These are phyloP conservation scores for Digitaria exilis DNA, from an alignment of 202 grass and related monocot species.

Conservation along the genomic window DNA sequence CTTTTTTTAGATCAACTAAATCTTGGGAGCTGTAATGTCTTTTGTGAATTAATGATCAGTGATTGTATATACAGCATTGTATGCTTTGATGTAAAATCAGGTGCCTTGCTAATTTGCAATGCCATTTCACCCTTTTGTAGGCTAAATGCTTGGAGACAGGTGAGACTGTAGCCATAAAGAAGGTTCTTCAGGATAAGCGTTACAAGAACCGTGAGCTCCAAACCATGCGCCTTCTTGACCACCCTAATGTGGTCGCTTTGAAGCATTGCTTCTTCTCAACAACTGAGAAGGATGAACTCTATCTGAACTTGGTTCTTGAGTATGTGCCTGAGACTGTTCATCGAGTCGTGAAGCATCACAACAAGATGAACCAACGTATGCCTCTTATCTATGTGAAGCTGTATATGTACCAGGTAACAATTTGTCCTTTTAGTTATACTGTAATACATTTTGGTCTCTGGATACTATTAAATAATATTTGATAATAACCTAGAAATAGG, in stretches of 20 bases:
- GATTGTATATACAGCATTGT: background rate
- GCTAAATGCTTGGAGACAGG: slow-evolving; percentile 93
- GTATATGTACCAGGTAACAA: slow-evolving; percentile 90
- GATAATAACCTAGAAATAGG: background rate
- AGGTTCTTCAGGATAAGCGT: slow-evolving; percentile 98
- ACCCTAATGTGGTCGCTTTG: slow-evolving; percentile 89
- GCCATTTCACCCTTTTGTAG: slow-evolving; percentile 32
- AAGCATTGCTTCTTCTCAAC: slow-evolving; percentile 99
- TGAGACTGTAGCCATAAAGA: slow-evolving; percentile 96
- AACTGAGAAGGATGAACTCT: slow-evolving; percentile 97
- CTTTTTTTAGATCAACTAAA: too few relatives aligned
- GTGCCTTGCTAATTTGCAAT: slow-evolving; percentile 4
- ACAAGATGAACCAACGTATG: slow-evolving; percentile 97
- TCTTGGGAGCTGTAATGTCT: too few relatives aligned
- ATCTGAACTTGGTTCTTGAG: slow-evolving; percentile 90
- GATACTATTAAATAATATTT: background rate
- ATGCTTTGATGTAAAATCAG: background rate
- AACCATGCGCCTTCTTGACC: slow-evolving; percentile 94
- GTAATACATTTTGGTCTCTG: too few relatives aligned
- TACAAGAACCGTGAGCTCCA: slow-evolving; percentile 98
- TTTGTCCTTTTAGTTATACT: background rate
- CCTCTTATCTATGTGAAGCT: slow-evolving; percentile 95
- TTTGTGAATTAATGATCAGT: too few relatives aligned
- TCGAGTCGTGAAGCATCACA: slow-evolving; percentile 94
- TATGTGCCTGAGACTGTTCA: slow-evolving; percentile 95